Evolutionary conservation across 805 yeast genomes (phyloP).

Genomic region (Saccharomycopsis sp.): DNA sequence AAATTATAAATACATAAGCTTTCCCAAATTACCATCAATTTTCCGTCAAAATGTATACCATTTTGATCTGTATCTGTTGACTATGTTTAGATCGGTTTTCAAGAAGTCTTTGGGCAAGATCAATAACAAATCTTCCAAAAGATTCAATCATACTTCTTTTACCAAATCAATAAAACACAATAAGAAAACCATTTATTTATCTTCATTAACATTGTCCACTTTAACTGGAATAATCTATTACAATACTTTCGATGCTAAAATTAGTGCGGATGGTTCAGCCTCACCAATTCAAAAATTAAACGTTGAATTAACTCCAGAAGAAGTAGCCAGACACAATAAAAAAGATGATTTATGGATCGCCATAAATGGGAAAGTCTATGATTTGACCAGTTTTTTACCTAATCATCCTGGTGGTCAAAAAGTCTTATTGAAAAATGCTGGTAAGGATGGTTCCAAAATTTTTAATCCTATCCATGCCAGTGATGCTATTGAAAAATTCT

Average conservation of each 20-base stretch:
- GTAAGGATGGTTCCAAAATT: conserved; percentile 36
- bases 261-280: background rate
- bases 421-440: conserved; percentile 36
- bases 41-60: too few relatives aligned
- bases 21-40: too few relatives aligned
- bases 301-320: conserved; percentile 15
- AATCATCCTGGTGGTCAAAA: conserved; percentile 44
- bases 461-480: conserved; percentile 16
- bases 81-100: too few relatives aligned
- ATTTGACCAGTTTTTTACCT: conserved; percentile 28
- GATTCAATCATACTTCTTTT: background rate
- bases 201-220: background rate
- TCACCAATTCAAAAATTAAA: background rate
- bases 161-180: background rate
- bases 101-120: too few relatives aligned
- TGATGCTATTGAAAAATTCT: conserved; percentile 5
- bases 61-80: too few relatives aligned
- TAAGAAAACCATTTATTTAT: background rate
- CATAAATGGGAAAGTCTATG: conserved; percentile 28
- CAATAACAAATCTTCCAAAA: background rate
- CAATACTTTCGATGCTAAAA: background rate
- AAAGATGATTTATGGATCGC: conserved; percentile 39
- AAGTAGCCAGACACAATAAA: conserved; percentile 42
- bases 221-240: background rate
- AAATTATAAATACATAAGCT: too few relatives aligned